These are phyloP conservation scores for Eustoma russellianum DNA, from an alignment of 257 asterid species.

Conservation along the genomic window DNA sequence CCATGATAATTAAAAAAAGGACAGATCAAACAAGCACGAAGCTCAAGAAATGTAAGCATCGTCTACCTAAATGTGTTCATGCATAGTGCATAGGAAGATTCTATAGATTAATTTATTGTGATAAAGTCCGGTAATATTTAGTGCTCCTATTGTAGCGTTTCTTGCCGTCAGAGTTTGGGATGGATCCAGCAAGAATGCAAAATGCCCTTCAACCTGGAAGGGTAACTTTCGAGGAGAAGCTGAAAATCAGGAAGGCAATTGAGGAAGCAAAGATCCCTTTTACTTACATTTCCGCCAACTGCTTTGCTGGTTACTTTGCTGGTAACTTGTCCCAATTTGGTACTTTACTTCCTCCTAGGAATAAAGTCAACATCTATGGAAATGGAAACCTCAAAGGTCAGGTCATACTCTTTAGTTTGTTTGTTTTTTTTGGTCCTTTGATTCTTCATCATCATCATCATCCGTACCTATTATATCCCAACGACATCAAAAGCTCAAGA, in stretches of 20 bases:
- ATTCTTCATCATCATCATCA: too few species aligned
- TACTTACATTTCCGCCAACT: constrained; percentile 70
- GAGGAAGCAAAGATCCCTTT: constrained; percentile 63
- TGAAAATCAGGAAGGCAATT: constrained; percentile 55
- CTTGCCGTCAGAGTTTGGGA: constrained; percentile 79
- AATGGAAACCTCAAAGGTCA: constrained; percentile 59
- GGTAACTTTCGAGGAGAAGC: constrained; percentile 82
- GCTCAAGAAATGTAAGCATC: too few species aligned
- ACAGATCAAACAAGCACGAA: too few species aligned
- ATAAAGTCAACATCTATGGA: constrained; percentile 42
- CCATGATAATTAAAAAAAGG: too few species aligned
- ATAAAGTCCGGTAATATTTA: background rate
- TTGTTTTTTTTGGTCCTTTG: too few species aligned
- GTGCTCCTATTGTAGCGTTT: constrained; percentile 39
- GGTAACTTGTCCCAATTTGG: constrained; percentile 63
- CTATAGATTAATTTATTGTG: too few species aligned
- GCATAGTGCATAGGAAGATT: too few species aligned
- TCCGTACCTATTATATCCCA: too few species aligned
- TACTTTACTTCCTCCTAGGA: constrained; percentile 61
- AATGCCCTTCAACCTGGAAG: constrained; percentile 73
- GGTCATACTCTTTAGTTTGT: too few species aligned
- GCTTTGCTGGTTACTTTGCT: constrained; percentile 67
- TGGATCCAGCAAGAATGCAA: constrained; percentile 64
- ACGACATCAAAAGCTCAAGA: too few species aligned
- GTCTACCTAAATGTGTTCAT: too few species aligned